Conservation (phyloP, 345 rosid genomes). For the Gossypium australe region DNA sequence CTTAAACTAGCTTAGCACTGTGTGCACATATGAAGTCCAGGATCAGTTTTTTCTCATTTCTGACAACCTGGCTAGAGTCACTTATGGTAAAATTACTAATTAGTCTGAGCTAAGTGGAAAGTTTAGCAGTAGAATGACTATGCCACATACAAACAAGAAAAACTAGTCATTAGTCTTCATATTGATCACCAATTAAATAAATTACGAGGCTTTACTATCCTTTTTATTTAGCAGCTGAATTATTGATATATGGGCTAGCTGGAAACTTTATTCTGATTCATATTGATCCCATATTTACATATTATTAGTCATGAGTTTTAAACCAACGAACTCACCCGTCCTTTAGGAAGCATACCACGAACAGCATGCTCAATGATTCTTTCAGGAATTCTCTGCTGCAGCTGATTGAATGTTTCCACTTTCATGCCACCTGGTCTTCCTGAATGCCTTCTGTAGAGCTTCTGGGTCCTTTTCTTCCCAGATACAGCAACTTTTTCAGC, state of each 20-base stretch:
- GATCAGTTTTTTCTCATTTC: not conserved
- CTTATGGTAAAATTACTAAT: not conserved
- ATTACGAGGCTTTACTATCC: not conserved
- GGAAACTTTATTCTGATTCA: not conserved
- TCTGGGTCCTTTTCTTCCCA: constrained; percentile 89
- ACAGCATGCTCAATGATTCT: constrained; percentile 97
- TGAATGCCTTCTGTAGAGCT: constrained; percentile 82
- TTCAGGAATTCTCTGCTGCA: constrained; percentile 92
- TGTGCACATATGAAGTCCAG: not conserved
- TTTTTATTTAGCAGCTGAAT: not conserved
- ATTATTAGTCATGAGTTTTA: not conserved
- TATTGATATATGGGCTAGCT: not conserved
- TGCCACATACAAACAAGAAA: not conserved
- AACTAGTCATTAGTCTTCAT: not conserved
- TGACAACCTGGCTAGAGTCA: not conserved
- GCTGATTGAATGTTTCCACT: constrained; percentile 80
- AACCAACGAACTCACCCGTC: constrained; percentile 59
- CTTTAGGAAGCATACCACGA: constrained; percentile 98
- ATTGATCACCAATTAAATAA: not conserved
- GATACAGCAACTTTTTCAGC: constrained; percentile 97
- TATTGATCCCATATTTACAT: not conserved
- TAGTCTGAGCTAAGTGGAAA: not conserved
- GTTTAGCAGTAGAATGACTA: not conserved
- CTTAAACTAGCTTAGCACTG: not conserved
- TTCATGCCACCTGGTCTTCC: constrained; percentile 99